phyloP scores from a whole-genome alignment of 2,329 filamentous ascomycete species.

The Thyridium curvatum region DNA sequence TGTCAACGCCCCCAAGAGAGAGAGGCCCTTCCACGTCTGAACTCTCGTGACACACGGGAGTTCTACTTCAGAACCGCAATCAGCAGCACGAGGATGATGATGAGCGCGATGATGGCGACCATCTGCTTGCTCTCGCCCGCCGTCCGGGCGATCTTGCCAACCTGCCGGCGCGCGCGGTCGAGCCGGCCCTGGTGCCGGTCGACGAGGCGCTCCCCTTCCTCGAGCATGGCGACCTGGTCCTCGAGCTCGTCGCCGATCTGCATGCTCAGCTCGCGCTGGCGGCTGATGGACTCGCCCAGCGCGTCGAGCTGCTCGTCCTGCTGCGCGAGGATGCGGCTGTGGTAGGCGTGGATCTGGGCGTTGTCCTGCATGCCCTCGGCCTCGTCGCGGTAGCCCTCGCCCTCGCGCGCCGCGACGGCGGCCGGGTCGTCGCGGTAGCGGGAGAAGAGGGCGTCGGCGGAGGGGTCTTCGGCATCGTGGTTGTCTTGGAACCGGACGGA shows the following conservation, averaged over 20 bases:
- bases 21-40: background rate
- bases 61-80: slow-evolving; percentile 75
- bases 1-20: no score
- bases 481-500: slow-evolving; percentile 79
- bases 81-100: slow-evolving; percentile 73
- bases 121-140: slow-evolving; percentile 85
- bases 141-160: slow-evolving; percentile 66
- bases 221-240: slow-evolving; percentile 79
- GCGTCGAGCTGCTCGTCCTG: slow-evolving; percentile 92
- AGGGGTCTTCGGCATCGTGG: slow-evolving; percentile 38
- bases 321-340: slow-evolving; percentile 72
- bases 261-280: slow-evolving; percentile 88
- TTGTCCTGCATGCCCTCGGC: slow-evolving; percentile 63
- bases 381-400: slow-evolving; percentile 51
- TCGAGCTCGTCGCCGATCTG: slow-evolving; percentile 96
- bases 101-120: slow-evolving; percentile 73
- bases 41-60: no score
- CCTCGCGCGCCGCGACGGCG: slow-evolving; percentile 3
- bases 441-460: slow-evolving; percentile 52
- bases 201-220: slow-evolving; percentile 78
- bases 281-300: slow-evolving; percentile 76
- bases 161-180: slow-evolving; percentile 63
- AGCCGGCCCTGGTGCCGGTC: slow-evolving; percentile 75
- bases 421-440: slow-evolving; percentile 64
- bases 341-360: slow-evolving; percentile 80